Conservation (phyloP, 305 asterid species). For the Solanum hybrid region DNA sequence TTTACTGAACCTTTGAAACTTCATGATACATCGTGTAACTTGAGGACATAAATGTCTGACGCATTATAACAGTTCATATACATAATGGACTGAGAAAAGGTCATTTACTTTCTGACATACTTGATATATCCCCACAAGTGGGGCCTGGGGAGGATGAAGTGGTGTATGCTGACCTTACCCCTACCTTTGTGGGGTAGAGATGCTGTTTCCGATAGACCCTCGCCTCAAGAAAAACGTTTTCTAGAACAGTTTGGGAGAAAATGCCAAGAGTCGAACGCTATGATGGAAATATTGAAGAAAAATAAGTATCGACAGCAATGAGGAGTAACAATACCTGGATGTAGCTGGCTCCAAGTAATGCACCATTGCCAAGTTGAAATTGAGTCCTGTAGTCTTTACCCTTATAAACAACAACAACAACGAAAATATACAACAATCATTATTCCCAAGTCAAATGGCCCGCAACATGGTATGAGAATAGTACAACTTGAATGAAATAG, state of each 20-base stretch:
- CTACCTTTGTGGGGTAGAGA: neutral
- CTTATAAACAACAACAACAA: slow-evolving; percentile 16
- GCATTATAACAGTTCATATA: neutral
- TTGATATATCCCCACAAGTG: neutral
- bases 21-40: neutral
- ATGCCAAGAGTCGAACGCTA: neutral
- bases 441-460: neutral
- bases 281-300: neutral
- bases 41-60: neutral
- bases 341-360: slow-evolving; percentile 23
- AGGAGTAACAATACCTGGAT: slow-evolving; percentile 13
- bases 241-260: neutral
- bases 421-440: neutral
- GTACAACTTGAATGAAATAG: neutral
- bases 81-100: neutral
- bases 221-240: neutral
- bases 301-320: neutral
- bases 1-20: neutral
- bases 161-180: neutral
- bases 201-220: neutral
- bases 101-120: neutral
- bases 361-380: slow-evolving; percentile 22
- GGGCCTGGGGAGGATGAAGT: neutral
- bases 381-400: slow-evolving; percentile 27
- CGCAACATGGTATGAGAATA: neutral